These are phyloP conservation scores for Apocynum venetum DNA, from an alignment of 257 asterid species.

Conservation along the genomic window DNA sequence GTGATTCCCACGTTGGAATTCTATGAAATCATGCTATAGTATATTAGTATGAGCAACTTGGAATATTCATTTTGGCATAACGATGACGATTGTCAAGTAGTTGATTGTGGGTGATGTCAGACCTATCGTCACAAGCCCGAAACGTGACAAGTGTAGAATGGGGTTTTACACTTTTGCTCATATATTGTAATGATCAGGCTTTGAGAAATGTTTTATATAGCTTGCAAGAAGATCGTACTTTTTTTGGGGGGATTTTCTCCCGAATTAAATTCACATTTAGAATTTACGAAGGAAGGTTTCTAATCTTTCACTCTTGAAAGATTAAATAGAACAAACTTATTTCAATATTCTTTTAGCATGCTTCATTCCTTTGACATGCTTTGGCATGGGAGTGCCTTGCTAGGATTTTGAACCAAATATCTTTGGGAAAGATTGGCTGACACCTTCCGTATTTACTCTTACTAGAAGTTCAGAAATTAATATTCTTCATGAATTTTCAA, in stretches of 20 bases:
- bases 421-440: not conserved
- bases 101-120: too few relatives aligned
- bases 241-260: not conserved
- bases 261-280: not conserved
- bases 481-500: not conserved
- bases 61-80: too few relatives aligned
- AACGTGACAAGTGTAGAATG: too few relatives aligned
- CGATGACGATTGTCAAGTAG: too few relatives aligned
- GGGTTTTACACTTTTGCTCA: not conserved
- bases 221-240: not conserved
- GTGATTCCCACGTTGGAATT: too few relatives aligned
- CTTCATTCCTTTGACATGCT: not conserved
- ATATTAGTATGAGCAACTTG: too few relatives aligned
- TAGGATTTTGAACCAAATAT: constrained; percentile 4
- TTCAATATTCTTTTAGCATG: not conserved
- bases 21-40: too few relatives aligned
- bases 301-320: not conserved
- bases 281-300: not conserved
- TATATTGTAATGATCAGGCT: not conserved
- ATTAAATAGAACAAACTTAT: not conserved
- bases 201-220: not conserved
- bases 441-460: not conserved
- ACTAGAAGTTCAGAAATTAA: not conserved
- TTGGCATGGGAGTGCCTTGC: not conserved
- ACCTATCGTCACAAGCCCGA: too few relatives aligned